phyloP scores from a whole-genome alignment of 306 rosid genomes.

The Ormosia semicastrata region DNA sequence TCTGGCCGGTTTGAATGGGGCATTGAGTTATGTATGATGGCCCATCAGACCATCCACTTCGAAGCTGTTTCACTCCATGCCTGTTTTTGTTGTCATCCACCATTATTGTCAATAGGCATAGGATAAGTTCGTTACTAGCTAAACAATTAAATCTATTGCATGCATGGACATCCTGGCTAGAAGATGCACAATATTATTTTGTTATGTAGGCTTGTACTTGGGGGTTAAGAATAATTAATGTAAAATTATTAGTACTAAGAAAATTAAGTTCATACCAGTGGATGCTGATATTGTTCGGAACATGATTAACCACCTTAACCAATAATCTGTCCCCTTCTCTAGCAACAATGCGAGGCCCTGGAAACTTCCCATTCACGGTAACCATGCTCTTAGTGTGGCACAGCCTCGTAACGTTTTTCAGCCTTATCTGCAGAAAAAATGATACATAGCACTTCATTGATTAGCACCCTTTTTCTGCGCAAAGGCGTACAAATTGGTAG shows the following conservation, averaged over 20 bases:
- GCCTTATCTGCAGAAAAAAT: conserved; percentile 40
- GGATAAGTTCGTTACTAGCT: not conserved
- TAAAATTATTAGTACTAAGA: not conserved
- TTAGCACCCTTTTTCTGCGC: not conserved
- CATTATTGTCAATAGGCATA: not conserved
- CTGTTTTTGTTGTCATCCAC: conserved; percentile 27
- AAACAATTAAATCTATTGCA: conserved; percentile 2
- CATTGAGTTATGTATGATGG: conserved; percentile 75
- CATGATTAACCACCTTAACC: conserved; percentile 70
- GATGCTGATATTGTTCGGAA: conserved; percentile 54
- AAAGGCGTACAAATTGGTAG: not conserved
- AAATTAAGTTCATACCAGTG: conserved; percentile 59
- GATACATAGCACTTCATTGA: not conserved
- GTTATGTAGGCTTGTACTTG: not conserved
- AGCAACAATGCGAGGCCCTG: conserved; percentile 61
- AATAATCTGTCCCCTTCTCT: conserved; percentile 74
- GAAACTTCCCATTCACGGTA: conserved; percentile 65
- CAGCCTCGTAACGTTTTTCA: conserved; percentile 55
- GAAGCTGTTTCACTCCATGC: conserved; percentile 69
- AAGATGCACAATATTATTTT: not conserved
- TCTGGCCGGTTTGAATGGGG: conserved; percentile 60
- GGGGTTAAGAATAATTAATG: not conserved
- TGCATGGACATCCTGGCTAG: not conserved
- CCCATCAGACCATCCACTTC: conserved; percentile 76
- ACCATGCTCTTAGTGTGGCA: conserved; percentile 61